Percentiles rank a stretch among this genome's conserved stretches.
phyloP scores from a whole-genome alignment of 2,329 filamentous ascomycete species.

The Leptographium wingfieldii region DNA sequence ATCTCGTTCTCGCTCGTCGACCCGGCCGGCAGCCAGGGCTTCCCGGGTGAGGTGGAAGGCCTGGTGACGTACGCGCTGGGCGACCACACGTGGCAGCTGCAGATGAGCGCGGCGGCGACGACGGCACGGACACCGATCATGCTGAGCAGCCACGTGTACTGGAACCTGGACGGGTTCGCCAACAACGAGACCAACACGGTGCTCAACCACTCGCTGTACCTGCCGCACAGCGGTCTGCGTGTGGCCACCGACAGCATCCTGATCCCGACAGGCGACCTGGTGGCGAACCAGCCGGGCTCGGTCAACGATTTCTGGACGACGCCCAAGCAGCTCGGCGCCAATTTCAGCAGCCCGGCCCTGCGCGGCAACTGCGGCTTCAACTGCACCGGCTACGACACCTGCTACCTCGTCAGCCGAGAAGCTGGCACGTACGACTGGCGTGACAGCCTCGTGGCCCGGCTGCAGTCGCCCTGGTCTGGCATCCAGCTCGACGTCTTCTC shows the following conservation, averaged over 20 bases:
- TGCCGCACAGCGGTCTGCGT: slow-evolving; percentile 61
- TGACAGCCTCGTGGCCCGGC: slow-evolving; percentile 46
- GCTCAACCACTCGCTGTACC: slow-evolving; percentile 58
- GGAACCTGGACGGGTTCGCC: slow-evolving; percentile 70
- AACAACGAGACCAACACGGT: slow-evolving; percentile 54
- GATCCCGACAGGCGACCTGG: slow-evolving; percentile 64
- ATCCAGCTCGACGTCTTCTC: slow-evolving; percentile 72
- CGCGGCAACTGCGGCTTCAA: slow-evolving; percentile 63
- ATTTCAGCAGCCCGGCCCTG: slow-evolving; percentile 48
- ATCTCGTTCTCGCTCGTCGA: slow-evolving; percentile 69
- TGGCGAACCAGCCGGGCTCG: slow-evolving; percentile 52
- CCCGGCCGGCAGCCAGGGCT: slow-evolving; percentile 60
- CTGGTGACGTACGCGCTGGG: slow-evolving; percentile 62
- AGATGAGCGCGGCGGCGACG: slow-evolving; percentile 57
- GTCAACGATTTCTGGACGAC: slow-evolving; percentile 74
- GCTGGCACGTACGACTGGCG: slow-evolving; percentile 50
- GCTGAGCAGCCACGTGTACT: slow-evolving; percentile 64
- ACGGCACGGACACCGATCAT: slow-evolving; percentile 74
- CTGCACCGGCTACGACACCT: slow-evolving; percentile 74
- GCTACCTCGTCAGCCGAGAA: slow-evolving; percentile 55
- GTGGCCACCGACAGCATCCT: slow-evolving; percentile 58
- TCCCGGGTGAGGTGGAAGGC: slow-evolving; percentile 64
- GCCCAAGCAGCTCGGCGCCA: slow-evolving; percentile 66
- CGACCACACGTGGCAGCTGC: slow-evolving; percentile 56
- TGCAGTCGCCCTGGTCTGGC: slow-evolving; percentile 65